Evolutionary conservation across 257 asterid genomes (phyloP), one percentile per base, ranked within the genome.

Genomic region (Capsicum chinense): DNA sequence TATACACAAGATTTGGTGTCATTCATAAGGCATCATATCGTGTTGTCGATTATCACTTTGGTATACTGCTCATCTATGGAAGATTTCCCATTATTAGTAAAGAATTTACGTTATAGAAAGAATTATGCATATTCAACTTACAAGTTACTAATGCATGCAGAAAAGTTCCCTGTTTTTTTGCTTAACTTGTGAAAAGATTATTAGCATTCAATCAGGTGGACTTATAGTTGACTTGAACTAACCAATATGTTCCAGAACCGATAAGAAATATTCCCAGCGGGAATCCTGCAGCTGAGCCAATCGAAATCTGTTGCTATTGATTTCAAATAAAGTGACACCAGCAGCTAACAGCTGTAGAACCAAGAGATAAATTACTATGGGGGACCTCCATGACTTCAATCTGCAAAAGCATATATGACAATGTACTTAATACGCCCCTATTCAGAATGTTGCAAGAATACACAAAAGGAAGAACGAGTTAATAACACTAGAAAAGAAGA

Each of bases 191-290:
- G 50, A 60, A 21, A 79, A 35, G 54, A 78, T 39, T 10, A 37
- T 9, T 47, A 58, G 81, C 19, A 26, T 54, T 79, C 78, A 3
- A 68, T 21, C 9, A 81, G 64, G 52, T 56, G 71, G 78, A 87
- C 54, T 69, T 44, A 67, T 21, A 80, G 78, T 80, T 78, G 74
- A 87, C 78, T 79, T 85, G 83, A 82, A 81, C 92, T 59, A 84
- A 95, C 99, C 99, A 93, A 95, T 91, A 50, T 86, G 92, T 87
- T 95, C 95, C 87, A 90, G 80, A 85, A 91, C 90, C 71, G 92
- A 91, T 79, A 93, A 90, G 66, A 95, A 81, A 85, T 83, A 87
- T 47, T 88, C 93, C 98, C 98, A 92, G 83, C 88, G 90, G 83
- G 98, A 90, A 88, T 91, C 89, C 73, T 79, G 94, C 80, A 89